phyloP scores from a whole-genome alignment of 352 stramenopile species.

The Phytophthora sansomeana region DNA sequence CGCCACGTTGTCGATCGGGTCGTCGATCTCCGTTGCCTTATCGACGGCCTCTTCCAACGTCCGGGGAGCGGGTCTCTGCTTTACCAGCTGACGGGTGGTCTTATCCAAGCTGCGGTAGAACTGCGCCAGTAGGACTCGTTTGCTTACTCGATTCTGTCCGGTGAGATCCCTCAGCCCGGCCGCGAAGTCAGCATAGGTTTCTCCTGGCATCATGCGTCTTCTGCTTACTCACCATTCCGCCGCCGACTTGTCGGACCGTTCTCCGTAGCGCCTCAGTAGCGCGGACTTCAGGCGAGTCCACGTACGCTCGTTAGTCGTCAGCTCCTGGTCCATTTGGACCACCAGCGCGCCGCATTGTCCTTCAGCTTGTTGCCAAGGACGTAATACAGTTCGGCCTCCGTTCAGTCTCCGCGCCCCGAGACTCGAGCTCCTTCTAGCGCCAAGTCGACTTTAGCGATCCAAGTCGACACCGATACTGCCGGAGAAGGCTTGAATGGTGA shows the following conservation, averaged over 20 bases:
- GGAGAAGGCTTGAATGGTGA: not conserved
- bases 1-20: not conserved
- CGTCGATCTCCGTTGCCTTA: not conserved
- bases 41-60: not conserved
- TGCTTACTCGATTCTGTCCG: not conserved
- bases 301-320: not conserved
- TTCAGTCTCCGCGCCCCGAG: not conserved
- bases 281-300: not conserved
- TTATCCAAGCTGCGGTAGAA: constrained; percentile 2
- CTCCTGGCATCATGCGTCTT: not conserved
- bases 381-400: not conserved
- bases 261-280: not conserved
- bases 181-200: not conserved
- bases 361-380: not conserved
- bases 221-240: not conserved
- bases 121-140: not conserved
- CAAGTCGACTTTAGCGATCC: not conserved
- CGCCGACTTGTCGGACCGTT: not conserved
- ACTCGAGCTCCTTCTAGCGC: not conserved
- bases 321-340: constrained; percentile 1
- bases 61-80: not conserved
- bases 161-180: not conserved
- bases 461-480: not conserved
- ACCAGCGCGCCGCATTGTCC: not conserved
- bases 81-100: not conserved